Evolutionary conservation across 2,329 filamentous ascomycete species (phyloP), one percentile per base, ranked within the genome.

Genomic region (Elsinoe fawcettii): DNA sequence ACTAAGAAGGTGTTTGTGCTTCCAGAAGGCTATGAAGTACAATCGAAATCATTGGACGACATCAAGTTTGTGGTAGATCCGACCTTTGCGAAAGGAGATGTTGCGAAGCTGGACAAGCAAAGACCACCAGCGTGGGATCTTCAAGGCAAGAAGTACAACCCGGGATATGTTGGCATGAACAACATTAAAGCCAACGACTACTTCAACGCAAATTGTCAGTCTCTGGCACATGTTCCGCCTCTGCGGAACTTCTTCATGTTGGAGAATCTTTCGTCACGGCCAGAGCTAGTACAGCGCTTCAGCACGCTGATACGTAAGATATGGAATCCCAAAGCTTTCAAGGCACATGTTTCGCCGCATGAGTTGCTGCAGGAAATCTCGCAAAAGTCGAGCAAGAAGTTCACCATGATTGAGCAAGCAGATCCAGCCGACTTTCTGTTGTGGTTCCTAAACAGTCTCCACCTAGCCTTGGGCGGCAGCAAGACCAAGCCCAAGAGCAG

Each of bases 141-240:
- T 41, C 78, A 79, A 51, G 90, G 90, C 61, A 88, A 87, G 71
- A 84, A 87, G 69, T 99, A 99, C 73, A 86, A 86, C 63, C 93
- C 93, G 18, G 92, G 93, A 5, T 99, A 91, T 69, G 90, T 99
- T 60, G 93, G 93, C 63, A 95, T 99, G 88, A 99, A 99, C 79
- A 99, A 99, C 74, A 96, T 99, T 79, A 99, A 99, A 73, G 90
- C 93, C 59, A 99, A 99, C 74, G 93, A 99, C 76, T 99, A 99
- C 74, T 81, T 97, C 68, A 99, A 99, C 69, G 92, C 96, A 23
- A 82, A 96, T 2, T 86, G 95, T 51, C 93, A 99, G 71, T 86
- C 91, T 5, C 80, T 99, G 36, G 86, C 92, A 2, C 93, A 99
- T 71, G 90, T 97, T 23, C 77, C 85, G 18, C 92, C 93, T 3